Percentiles rank a stretch among this genome's conserved stretches.
Evolutionary conservation across 2,329 filamentous ascomycete species (phyloP).

Genomic region (Penicillium sp.): DNA sequence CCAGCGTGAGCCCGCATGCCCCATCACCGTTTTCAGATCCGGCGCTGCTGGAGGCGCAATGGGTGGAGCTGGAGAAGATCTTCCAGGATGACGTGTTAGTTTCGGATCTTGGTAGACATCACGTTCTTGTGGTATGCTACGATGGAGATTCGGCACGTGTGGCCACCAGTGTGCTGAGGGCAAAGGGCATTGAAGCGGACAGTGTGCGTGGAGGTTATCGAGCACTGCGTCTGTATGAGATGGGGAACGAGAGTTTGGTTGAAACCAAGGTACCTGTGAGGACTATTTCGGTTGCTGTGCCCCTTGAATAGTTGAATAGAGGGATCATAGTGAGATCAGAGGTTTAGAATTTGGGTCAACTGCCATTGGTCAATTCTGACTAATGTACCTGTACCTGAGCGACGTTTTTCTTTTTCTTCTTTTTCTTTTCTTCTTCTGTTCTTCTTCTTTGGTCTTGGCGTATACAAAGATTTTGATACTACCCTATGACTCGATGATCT

Average conservation of each 20-base stretch:
- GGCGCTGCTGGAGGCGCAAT: conserved; percentile 44
- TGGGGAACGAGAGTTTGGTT: conserved; percentile 20
- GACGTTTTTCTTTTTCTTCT: no score
- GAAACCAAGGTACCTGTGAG: conserved; percentile 9
- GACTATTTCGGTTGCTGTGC: conserved; percentile 19
- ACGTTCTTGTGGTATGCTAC: conserved; percentile 51
- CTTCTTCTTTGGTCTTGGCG: background rate
- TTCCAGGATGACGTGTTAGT: conserved; percentile 35
- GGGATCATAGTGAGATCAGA: background rate
- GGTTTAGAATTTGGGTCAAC: background rate
- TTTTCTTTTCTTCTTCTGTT: background rate
- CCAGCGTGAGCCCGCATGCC: conserved; percentile 30
- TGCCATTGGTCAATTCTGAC: no score
- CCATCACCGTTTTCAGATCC: conserved; percentile 49
- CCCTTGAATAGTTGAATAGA: conserved; percentile 20
- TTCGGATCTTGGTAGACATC: conserved; percentile 28
- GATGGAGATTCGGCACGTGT: conserved; percentile 54
- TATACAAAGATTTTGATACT: no score
- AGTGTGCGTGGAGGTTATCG: conserved; percentile 46
- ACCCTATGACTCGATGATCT: conserved; percentile 5
- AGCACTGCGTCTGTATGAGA: conserved; percentile 27
- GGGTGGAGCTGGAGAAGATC: conserved; percentile 46
- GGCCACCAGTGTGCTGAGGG: conserved; percentile 53
- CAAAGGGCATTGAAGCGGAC: conserved; percentile 48
- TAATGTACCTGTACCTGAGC: no score